Base-by-base conservation (phyloP, 495 filamentous ascomycete genomes). In the Penicillium macrosclerotiorum region DNA sequence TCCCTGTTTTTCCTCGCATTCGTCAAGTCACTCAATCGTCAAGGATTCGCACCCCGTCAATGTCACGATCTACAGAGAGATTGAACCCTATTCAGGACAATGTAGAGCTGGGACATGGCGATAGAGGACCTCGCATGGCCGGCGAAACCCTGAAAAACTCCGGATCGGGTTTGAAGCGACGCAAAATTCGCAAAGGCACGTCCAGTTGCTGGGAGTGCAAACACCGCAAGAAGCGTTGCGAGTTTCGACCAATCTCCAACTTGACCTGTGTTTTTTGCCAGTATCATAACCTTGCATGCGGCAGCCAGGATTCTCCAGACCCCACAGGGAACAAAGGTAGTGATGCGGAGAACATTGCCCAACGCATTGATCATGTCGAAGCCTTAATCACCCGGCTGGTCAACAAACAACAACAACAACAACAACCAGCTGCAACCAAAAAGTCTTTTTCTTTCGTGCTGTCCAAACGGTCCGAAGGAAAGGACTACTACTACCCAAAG, bases 151-250 rank as follows among this genome's bases (percentile, higher is more conserved):
- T 9, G 5, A 14, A 13, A 6, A 9, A 6, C 13, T n/a, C 14
- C 5, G 25, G 22, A 18, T 14, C n/a, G 3, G 8, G 19, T 5
- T 17, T 22, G 5, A 41, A 30, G 18, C 38, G 50, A 13, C 61
- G 63, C 12, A 67, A 63, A 39, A 4, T 68, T 2, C 62, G 65
- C 11, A 66, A 69, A 38, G 67, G 67, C 36, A 69, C 67, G 6
- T 52, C 49, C 18, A 67, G 64, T 32, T 71, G 65, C 51, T 69
- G 66, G 64, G 64, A 66, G 32, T 71, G 68, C 49, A 69, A 64
- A 30, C 54, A 57, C 17, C 64, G 68, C 33, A 71, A 71, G 42
- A 64, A 52, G n/a, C 52, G 53, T 6, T 68, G 61, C 37, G 54
- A 55, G 19, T 65, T 72, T 36, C 51, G 44, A 25, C 12, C 46